These are phyloP conservation scores for Fraxinus paxiana DNA, from an alignment of 305 asterid genomes.

Conservation along the genomic window DNA sequence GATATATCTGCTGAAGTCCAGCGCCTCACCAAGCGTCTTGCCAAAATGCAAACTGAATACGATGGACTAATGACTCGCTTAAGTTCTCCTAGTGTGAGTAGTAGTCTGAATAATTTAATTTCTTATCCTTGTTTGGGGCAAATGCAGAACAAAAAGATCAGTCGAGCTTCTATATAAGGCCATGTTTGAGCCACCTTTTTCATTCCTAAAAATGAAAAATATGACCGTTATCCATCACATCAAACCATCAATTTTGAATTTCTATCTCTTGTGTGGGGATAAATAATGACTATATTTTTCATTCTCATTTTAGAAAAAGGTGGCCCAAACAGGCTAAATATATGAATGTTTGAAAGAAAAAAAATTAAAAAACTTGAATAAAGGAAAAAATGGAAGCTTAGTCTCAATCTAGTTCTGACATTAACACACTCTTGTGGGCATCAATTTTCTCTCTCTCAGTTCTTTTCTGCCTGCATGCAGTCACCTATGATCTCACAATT, in stretches of 20 bases:
- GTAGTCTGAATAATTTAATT: neutral
- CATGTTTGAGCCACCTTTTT: no score
- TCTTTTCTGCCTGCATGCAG: neutral
- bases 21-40: constrained; percentile 72
- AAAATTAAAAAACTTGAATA: neutral
- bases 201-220: no score
- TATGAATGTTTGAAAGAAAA: neutral
- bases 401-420: neutral
- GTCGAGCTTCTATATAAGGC: neutral
- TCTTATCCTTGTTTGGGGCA: neutral
- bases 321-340: neutral
- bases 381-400: neutral
- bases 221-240: no score
- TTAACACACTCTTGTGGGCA: neutral
- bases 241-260: no score
- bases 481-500: constrained; percentile 11
- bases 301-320: no score
- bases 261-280: no score
- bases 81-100: constrained; percentile 69
- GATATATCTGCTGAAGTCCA: constrained; percentile 84
- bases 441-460: neutral
- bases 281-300: no score
- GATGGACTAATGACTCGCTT: constrained; percentile 74
- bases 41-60: constrained; percentile 76
- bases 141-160: neutral